phyloP scores from a whole-genome alignment of 352 stramenopile species.

The Phytophthora vignae region DNA sequence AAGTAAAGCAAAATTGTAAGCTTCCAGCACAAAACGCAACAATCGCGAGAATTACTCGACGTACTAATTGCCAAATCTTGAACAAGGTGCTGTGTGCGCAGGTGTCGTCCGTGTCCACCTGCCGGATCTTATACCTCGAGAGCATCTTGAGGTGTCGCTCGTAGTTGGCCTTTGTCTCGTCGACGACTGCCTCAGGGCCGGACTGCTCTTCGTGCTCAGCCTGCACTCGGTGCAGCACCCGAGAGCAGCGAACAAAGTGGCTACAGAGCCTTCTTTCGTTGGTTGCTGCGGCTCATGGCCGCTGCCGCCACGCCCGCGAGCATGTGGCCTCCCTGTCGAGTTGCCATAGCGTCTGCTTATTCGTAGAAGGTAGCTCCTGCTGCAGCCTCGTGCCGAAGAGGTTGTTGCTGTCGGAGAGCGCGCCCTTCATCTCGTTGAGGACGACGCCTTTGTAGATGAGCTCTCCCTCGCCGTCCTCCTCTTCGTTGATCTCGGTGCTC shows the following conservation, averaged over 20 bases:
- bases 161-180: slow-evolving; percentile 64
- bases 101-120: slow-evolving; percentile 48
- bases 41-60: not conserved
- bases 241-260: slow-evolving; percentile 73
- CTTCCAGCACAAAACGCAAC: too few species aligned
- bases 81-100: slow-evolving; percentile 68
- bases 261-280: slow-evolving; percentile 41
- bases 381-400: slow-evolving; percentile 93
- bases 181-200: slow-evolving; percentile 20
- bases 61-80: slow-evolving; percentile 82
- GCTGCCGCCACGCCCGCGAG: slow-evolving; percentile 24
- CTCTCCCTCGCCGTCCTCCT: slow-evolving; percentile 43
- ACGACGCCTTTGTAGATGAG: slow-evolving; percentile 95
- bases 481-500: slow-evolving; percentile 76
- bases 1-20: too few species aligned
- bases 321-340: slow-evolving; percentile 27
- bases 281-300: slow-evolving; percentile 7
- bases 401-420: slow-evolving; percentile 96
- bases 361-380: slow-evolving; percentile 89
- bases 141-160: slow-evolving; percentile 81
- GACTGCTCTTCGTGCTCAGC: slow-evolving; percentile 16
- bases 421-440: slow-evolving; percentile 99
- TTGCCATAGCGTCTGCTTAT: slow-evolving; percentile 15
- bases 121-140: slow-evolving; percentile 78
- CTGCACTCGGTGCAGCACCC: slow-evolving; percentile 52